A percentile compares a stretch with the other conserved stretches of the same genome.
These are phyloP conservation scores for Microbotryum violaceum DNA, from an alignment of 1,284 basidiomycete species.

Conservation along the genomic window DNA sequence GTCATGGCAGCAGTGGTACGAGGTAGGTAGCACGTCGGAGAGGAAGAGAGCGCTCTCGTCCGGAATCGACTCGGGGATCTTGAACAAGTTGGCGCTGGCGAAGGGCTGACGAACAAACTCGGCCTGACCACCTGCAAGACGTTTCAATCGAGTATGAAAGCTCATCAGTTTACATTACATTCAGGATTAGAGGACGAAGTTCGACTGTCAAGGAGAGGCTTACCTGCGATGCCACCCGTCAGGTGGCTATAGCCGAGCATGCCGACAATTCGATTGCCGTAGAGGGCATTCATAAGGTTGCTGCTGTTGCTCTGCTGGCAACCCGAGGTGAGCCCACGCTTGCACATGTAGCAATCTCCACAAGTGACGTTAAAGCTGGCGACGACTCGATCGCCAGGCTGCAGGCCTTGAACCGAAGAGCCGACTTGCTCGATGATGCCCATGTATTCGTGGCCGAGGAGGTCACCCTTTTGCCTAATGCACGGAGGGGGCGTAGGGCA, in stretches of 20 bases:
- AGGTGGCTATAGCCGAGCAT: slow-evolving; percentile 56
- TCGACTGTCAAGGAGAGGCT: no score
- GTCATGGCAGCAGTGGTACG: slow-evolving; percentile 65
- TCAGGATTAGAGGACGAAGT: no score
- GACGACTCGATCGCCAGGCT: slow-evolving; percentile 67
- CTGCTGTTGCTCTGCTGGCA: slow-evolving; percentile 64
- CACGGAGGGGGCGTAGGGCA: no score
- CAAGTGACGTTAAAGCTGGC: slow-evolving; percentile 68
- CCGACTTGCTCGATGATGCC: slow-evolving; percentile 60
- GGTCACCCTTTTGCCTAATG: slow-evolving; percentile 34
- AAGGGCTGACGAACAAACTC: slow-evolving; percentile 49
- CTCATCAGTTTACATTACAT: no score
- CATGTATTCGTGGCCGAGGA: slow-evolving; percentile 58
- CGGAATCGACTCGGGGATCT: slow-evolving; percentile 56
- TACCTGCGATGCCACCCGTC: slow-evolving; percentile 56
- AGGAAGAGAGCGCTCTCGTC: slow-evolving; percentile 50
- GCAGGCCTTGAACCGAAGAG: slow-evolving; percentile 56
- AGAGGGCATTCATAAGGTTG: slow-evolving; percentile 55
- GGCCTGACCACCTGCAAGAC: slow-evolving; percentile 49
- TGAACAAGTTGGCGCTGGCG: slow-evolving; percentile 61
- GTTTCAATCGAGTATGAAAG: no score
- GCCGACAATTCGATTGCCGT: slow-evolving; percentile 60
- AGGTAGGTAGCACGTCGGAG: slow-evolving; percentile 37
- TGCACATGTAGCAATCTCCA: slow-evolving; percentile 62
- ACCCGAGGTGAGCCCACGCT: slow-evolving; percentile 61